These are phyloP conservation scores for Jasminum sambac DNA, from an alignment of 257 asterid genomes.

Conservation along the genomic window DNA sequence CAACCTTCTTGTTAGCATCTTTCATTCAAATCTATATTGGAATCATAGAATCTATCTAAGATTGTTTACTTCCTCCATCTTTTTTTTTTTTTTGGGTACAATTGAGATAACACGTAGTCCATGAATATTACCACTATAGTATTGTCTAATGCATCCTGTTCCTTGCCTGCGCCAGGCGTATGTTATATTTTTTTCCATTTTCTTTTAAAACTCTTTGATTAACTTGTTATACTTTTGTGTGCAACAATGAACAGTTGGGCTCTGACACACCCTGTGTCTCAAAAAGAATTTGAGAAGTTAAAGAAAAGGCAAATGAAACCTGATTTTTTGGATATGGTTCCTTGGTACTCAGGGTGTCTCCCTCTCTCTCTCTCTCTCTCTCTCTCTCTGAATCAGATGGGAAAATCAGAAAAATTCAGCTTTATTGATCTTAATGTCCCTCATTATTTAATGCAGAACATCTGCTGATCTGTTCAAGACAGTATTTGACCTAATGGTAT, in stretches of 20 bases:
- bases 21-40: not conserved
- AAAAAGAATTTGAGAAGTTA: slow-evolving; percentile 76
- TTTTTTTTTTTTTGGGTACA: not conserved
- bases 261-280: slow-evolving; percentile 90
- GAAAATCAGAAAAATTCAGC: not conserved
- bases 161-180: not conserved
- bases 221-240: slow-evolving; percentile 9
- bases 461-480: slow-evolving; percentile 98
- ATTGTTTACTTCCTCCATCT: not conserved
- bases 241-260: slow-evolving; percentile 75
- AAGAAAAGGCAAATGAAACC: slow-evolving; percentile 94
- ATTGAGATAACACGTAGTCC: not conserved
- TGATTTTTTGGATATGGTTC: slow-evolving; percentile 96
- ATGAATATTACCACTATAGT: not conserved
- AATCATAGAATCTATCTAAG: slow-evolving; percentile 3
- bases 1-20: slow-evolving; percentile 16
- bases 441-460: slow-evolving; percentile 59
- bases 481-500: slow-evolving; percentile 91
- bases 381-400: slow-evolving; percentile 19
- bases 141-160: slow-evolving; percentile 4
- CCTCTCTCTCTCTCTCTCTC: slow-evolving; percentile 2
- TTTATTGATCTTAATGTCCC: slow-evolving; percentile 25
- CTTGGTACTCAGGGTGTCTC: slow-evolving; percentile 96
- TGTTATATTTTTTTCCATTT: not conserved
- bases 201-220: slow-evolving; percentile 6